Evolutionary conservation across 78 protist species (phyloP), one percentile per base, ranked within the genome.

Genomic region (Salpingoeca rosetta): DNA sequence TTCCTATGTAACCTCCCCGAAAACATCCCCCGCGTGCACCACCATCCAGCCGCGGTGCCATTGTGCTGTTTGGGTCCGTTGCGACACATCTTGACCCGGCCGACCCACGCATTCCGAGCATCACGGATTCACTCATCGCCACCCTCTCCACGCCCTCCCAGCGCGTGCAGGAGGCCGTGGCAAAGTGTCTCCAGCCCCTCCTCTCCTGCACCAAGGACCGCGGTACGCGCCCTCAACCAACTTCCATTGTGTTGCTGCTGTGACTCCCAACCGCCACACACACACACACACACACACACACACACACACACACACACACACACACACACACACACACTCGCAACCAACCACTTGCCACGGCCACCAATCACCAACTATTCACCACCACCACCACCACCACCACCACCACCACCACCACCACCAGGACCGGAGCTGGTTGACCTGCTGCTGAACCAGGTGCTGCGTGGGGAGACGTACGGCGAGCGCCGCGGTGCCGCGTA

Each of bases 401-500:
- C n/a, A n/a, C n/a, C n/a, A n/a, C n/a, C n/a, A n/a, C n/a, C n/a
- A n/a, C n/a, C 22, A n/a, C 84, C 24, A 81, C 28, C 1, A 3
- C 40, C 2, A 2, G 76, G 12, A 39, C 42, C 72, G 26, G 31
- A 37, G 3, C 28, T 56, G 38, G 38, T 81, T 22, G 39, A 1
- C 31, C 25, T 22, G 35, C 35, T 87, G 83, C 36, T 65, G 72
- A 0, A n/a, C 65, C 2, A 39, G 86, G 0, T 85, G 77, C 76
- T 80, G 39, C 79, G 51, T 0, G 85, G 85, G 37, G 41, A 35
- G 10, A 2, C 41, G 45, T 89, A 80, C 83, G 86, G 83, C 35
- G 82, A 38, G 83, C 86, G 92, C 80, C 87, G 91, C 40, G 94
- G 98, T 27, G 95, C 96, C 0, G 97, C 97, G 17, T 94, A 87